Evolutionary conservation across 495 filamentous ascomycete genomes (phyloP), one percentile per base, ranked within the genome.

Genomic region (Lasiosphaeria hispida): DNA sequence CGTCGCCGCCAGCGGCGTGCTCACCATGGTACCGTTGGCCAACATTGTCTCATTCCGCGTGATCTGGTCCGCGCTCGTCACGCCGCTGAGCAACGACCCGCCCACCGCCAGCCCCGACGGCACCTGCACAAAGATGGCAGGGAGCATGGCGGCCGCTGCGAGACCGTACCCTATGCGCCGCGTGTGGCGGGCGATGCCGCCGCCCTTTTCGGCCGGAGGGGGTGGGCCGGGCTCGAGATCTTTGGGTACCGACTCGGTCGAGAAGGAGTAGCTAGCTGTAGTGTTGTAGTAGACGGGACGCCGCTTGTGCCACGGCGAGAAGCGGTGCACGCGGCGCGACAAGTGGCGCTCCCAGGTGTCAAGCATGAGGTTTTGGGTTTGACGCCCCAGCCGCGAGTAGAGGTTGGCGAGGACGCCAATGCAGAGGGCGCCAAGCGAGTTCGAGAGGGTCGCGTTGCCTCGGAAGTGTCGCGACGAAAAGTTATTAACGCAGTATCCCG

Each of bases 111-210:
- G 79, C 4, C 92, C 93, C 11, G 87, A 91, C 2, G 93, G 93
- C 5, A 98, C 94, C 52, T 94, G 89, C 5, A 98, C 93, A 63
- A 96, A 96, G 59, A 98, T 96, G 4, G 90, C 93, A 1, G 93
- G 93, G 0, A 97, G 74, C 74, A 98, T 88, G 7, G 90, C 88
- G 0, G 90, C 90, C 1, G 92, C 92, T 0, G 93, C 92, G 11
- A 96, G 79, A 1, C 90, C 91, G 66, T 94, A 84, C 18, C 81
- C 81, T 15, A 83, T 70, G 30, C 56, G 40, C 42, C 70, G 58
- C 1, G 61, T 63, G 42, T 59, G 60, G 13, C 52, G 50, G 9
- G 18, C 45, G 35, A 58, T 50, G 43, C 57, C 57, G 34, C n/a
- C 18, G 49, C 37, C 51, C 59, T 50, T 15, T 70, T 30, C 23